Base-by-base conservation (phyloP, 495 filamentous ascomycete species). In the Penicillium paxilli region DNA sequence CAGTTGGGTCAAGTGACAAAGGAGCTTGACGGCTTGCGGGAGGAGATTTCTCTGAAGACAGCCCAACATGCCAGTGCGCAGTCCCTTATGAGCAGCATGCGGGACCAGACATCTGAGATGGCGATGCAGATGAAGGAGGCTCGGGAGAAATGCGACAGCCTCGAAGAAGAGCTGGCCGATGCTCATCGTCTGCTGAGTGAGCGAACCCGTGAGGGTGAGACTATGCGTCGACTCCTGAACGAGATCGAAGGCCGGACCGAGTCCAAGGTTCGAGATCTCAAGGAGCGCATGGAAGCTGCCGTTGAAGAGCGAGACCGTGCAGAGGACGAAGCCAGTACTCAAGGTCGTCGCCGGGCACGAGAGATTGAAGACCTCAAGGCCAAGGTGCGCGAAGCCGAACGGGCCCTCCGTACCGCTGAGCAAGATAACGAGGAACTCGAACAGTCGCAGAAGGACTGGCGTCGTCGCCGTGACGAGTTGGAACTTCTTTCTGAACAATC, bases 151-250 rank as follows among this genome's bases (percentile, higher is more conserved):
- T 86, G 83, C 49, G 92, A 96, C 59, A 89, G 85, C 50, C 71
- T 96, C n/a, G 93, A 97, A 59, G 94, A 98, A 72, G 94, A 98
- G 65, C 78, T 97, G 7, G 83, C 84, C 16, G 95, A 98, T 63
- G 85, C 90, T 12, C 92, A 96, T 53, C 82, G 91, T 42, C 81
- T 97, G 46, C 81, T 98, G n/a, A 83, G 78, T 37, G 95, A 98
- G 70, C 86, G 95, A 16, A 93, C 89, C n/a, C 84, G 94, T 20
- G 95, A 98, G 70, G 90, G 85, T 3, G 93, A 98, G 69, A 97
- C 91, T 2, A 97, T 98, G 93, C 83, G 94, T 32, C 80, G 91
- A 21, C 77, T 98, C 44, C 77, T 98, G 7, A 87, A 85, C 41
- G 94, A 98, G 51, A 90, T 91, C 20, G 92, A 97, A 65, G 80